Evolutionary conservation across 2,329 filamentous ascomycete species (phyloP), one percentile per base, ranked within the genome.

Genomic region (Fusarium veterinarium): DNA sequence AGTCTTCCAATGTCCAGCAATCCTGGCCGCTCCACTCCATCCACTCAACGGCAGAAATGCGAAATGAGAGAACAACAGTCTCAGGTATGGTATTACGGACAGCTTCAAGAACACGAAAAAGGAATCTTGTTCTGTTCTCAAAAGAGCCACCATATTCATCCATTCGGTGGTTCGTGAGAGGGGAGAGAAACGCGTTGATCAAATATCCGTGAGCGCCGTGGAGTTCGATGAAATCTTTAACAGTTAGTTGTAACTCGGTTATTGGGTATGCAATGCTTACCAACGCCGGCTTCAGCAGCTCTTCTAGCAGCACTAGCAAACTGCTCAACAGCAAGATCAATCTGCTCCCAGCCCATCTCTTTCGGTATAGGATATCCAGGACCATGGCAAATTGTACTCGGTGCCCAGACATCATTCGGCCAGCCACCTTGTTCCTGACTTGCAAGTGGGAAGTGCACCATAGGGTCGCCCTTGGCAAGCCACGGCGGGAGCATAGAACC

Each of bases 1-100:
- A 79, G 67, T 94, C 87, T 38, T 91, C 87, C 14, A 91, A 74
- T 4, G 89, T 91, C 94, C 94, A 97, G 31, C 83, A 86, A 5
- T 83, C 81, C 70, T 82, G 71, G 45, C 74, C 80, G 4, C 78
- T 70, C 74, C 79, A 78, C 72, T 91, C 87, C 81, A 90, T 86
- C 88, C 89, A 91, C 73, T 91, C 90, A 8, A 88, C 89, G 1
- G 84, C 86, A 8, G 88, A 90, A 72, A 91, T 84, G 48, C 90
- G 85, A 28, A 91, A 72, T 68, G 90, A 85, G 4, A 92, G 81
- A 5, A 89, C 88, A 84, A 86, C 88, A 7, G 79, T 77, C n/a
- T 80, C 78, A 4, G 89, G 89, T 60, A 91, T 86, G n/a, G 81
- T 85, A 52, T 78, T 82, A 33, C 89, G 85, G 25, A 89, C 77